A percentile compares a stretch with the other conserved stretches of the same genome.
These are phyloP conservation scores for Citeromyces hawaiiensis DNA, from an alignment of 1,139 yeast genomes.

Conservation along the genomic window DNA sequence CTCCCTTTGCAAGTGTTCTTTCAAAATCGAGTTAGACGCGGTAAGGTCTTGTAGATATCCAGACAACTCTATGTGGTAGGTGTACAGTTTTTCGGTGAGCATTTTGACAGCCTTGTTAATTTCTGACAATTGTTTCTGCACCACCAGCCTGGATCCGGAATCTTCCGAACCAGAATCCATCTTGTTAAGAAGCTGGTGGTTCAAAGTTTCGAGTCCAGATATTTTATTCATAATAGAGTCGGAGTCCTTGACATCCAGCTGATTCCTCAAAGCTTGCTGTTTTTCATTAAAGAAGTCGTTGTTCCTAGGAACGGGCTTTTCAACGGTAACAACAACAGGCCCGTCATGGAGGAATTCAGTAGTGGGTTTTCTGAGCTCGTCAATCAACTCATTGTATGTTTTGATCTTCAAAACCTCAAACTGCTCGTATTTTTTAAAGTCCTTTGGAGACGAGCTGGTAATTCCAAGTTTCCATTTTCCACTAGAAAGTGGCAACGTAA, in stretches of 20 bases:
- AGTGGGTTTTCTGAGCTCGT: constrained; percentile 24
- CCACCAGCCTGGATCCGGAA: constrained; percentile 2
- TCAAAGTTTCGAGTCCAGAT: neutral
- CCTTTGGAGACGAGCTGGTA: constrained; percentile 29
- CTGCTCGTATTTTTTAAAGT: constrained; percentile 25
- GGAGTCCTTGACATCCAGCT: constrained; percentile 1
- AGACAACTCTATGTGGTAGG: constrained; percentile 3
- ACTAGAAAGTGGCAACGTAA: constrained; percentile 23
- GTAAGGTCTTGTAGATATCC: constrained; percentile 3
- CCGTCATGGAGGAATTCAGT: neutral
- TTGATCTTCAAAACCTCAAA: constrained; percentile 48
- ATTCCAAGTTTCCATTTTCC: constrained; percentile 29
- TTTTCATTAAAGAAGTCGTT: constrained; percentile 8
- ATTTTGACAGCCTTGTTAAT: constrained; percentile 9
- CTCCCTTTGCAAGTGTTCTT: neutral
- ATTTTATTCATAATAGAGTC: constrained; percentile 1
- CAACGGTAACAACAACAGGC: neutral
- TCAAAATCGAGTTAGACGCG: constrained; percentile 4
- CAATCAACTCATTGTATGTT: constrained; percentile 36
- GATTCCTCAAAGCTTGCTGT: constrained; percentile 8
- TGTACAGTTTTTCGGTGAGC: constrained; percentile 7
- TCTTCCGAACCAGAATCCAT: neutral
- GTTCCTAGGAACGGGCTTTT: constrained; percentile 4
- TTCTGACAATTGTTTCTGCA: constrained; percentile 10
- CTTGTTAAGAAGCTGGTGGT: neutral